A percentile compares a stretch with the other conserved stretches of the same genome.
These are phyloP conservation scores for Lanmaoa pseudosensibilis DNA, from an alignment of 768 basidiomycete species.

Conservation along the genomic window DNA sequence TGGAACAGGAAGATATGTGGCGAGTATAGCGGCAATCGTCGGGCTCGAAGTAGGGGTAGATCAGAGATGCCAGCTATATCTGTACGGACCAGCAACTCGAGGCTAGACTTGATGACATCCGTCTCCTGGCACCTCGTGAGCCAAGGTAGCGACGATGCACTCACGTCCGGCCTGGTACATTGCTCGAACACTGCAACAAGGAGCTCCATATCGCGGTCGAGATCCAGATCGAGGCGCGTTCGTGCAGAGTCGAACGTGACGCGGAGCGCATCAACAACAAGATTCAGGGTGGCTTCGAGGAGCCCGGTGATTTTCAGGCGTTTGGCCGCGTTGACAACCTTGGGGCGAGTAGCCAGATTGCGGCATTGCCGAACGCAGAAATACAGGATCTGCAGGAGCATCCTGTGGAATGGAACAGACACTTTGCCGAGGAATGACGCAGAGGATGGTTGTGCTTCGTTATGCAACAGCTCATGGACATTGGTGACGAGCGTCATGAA, in stretches of 20 bases:
- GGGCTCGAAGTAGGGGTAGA: constrained; percentile 56
- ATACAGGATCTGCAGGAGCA: constrained; percentile 77
- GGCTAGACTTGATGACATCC: constrained; percentile 71
- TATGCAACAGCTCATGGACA: constrained; percentile 65
- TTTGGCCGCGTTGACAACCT: constrained; percentile 57
- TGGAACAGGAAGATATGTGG: constrained; percentile 84
- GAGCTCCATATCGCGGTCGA: constrained; percentile 80
- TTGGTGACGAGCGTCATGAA: constrained; percentile 64
- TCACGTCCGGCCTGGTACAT: constrained; percentile 67
- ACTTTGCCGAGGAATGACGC: constrained; percentile 67
- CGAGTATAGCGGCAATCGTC: constrained; percentile 68
- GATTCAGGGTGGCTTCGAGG: constrained; percentile 59
- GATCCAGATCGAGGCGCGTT: constrained; percentile 54
- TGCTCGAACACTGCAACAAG: constrained; percentile 83
- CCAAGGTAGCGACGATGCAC: constrained; percentile 72
- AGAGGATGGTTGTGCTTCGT: constrained; percentile 71
- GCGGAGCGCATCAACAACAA: constrained; percentile 68
- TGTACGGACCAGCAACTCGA: constrained; percentile 68
- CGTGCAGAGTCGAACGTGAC: constrained; percentile 66
- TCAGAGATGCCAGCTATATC: constrained; percentile 74
- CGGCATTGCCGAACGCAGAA: constrained; percentile 70
- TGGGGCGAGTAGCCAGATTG: constrained; percentile 47
- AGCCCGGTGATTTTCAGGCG: constrained; percentile 58
- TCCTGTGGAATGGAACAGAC: constrained; percentile 73
- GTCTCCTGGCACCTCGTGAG: constrained; percentile 77